Percentiles rank a stretch among this genome's conserved stretches.
phyloP scores from a whole-genome alignment of 1,284 basidiomycete genomes.

The Cutaneotrichosporon mucoides region DNA sequence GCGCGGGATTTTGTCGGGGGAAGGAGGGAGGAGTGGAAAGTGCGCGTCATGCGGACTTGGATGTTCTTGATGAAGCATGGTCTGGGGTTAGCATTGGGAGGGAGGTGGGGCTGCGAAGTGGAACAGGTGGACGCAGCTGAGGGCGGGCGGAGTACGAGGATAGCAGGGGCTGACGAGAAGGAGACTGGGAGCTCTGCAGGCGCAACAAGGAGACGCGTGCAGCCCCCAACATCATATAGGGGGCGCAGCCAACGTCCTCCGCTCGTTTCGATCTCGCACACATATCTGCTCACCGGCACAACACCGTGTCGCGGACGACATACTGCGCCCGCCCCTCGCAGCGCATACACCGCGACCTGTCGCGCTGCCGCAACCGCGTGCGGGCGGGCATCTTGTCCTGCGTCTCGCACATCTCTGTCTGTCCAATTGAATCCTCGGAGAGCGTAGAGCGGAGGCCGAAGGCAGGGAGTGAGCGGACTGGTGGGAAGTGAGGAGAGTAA shows the following conservation, averaged over 20 bases:
- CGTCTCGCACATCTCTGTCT: slow-evolving; percentile 10
- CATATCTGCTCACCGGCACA: slow-evolving; percentile 33
- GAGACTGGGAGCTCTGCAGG: too few relatives aligned
- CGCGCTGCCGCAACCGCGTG: slow-evolving; percentile 21
- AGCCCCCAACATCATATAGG: too few relatives aligned
- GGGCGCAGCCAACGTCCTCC: too few relatives aligned
- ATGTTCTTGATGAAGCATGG: slow-evolving; percentile 33
- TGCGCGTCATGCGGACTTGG: slow-evolving; percentile 24
- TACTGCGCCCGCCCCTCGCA: slow-evolving; percentile 37
- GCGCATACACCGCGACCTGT: slow-evolving; percentile 31
- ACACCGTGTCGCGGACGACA: slow-evolving; percentile 34
- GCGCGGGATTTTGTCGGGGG: not conserved
- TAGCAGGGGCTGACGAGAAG: not conserved
- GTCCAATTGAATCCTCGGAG: too few relatives aligned
- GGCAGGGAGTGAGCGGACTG: not conserved
- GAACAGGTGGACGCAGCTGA: not conserved
- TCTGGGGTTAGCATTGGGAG: slow-evolving; percentile 12
- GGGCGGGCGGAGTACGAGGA: not conserved
- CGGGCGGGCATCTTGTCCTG: slow-evolving; percentile 35
- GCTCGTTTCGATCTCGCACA: too few relatives aligned
- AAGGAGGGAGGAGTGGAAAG: slow-evolving; percentile 31
- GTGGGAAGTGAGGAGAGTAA: not conserved
- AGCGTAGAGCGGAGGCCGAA: too few relatives aligned
- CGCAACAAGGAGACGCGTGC: too few relatives aligned
- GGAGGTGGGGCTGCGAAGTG: not conserved